A percentile compares a stretch with the other conserved stretches of the same genome.
Conservation (phyloP, 1,284 basidiomycete species). For the Pulveroboletus sp. region DNA sequence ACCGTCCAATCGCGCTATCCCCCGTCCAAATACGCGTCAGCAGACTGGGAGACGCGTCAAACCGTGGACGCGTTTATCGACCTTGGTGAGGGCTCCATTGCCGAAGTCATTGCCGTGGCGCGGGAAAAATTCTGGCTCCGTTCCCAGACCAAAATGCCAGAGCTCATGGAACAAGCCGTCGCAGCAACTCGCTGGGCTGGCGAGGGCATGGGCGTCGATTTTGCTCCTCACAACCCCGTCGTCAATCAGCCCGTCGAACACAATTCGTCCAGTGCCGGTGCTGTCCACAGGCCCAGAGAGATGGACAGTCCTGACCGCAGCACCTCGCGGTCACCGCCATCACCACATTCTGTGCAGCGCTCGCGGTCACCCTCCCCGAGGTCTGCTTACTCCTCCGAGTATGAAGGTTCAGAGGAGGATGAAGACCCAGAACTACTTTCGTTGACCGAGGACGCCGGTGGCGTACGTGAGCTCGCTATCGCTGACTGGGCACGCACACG, state of each 20-base stretch:
- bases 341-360: constrained; percentile 28
- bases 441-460: constrained; percentile 57
- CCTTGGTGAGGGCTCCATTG: constrained; percentile 66
- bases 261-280: constrained; percentile 5
- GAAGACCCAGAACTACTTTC: constrained; percentile 62
- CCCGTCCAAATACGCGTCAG: constrained; percentile 37
- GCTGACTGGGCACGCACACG: constrained; percentile 71
- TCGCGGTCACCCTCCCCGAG: constrained; percentile 37
- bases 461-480: constrained; percentile 64
- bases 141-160: constrained; percentile 59
- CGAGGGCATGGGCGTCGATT: constrained; percentile 40
- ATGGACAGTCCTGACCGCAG: constrained; percentile 23
- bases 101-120: constrained; percentile 59
- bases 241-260: constrained; percentile 11
- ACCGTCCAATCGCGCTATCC: constrained; percentile 25
- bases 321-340: constrained; percentile 31
- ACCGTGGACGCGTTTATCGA: constrained; percentile 67
- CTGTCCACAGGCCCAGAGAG: constrained; percentile 11
- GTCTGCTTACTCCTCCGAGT: constrained; percentile 36
- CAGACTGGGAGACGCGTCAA: constrained; percentile 69
- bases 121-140: constrained; percentile 71
- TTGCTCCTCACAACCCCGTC: constrained; percentile 25
- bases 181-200: constrained; percentile 56
- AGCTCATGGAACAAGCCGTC: constrained; percentile 65
- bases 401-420: constrained; percentile 58